Evolutionary conservation across 768 basidiomycete species (phyloP).

Genomic region (Auricularia heimuer): DNA sequence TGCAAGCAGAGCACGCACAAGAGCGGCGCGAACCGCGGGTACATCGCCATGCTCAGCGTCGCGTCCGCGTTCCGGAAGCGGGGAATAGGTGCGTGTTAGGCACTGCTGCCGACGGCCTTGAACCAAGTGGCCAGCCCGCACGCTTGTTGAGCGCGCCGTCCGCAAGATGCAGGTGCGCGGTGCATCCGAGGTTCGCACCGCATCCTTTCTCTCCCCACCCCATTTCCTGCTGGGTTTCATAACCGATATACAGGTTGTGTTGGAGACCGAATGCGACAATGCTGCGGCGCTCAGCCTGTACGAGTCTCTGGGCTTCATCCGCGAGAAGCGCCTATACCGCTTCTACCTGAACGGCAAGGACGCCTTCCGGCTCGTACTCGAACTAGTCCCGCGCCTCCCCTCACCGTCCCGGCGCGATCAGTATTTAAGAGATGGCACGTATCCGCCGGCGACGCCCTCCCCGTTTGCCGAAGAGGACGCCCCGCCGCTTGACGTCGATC

Average conservation of each 20-base stretch:
- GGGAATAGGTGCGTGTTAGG: slow-evolving; percentile 68
- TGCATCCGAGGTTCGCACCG: slow-evolving; percentile 65
- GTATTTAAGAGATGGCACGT: neutral
- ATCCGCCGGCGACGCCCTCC: neutral
- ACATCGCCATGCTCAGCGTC: slow-evolving; percentile 97
- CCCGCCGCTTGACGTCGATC: neutral
- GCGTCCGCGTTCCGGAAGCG: slow-evolving; percentile 74
- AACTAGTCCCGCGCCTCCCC: slow-evolving; percentile 30
- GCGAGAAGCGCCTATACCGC: slow-evolving; percentile 86
- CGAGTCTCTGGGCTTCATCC: slow-evolving; percentile 86
- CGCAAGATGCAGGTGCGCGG: slow-evolving; percentile 73
- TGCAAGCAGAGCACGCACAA: slow-evolving; percentile 93
- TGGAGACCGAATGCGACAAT: slow-evolving; percentile 97
- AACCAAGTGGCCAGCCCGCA: slow-evolving; percentile 48
- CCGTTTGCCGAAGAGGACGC: neutral
- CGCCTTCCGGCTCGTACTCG: slow-evolving; percentile 74
- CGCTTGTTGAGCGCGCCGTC: slow-evolving; percentile 75
- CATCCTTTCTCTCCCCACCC: neutral
- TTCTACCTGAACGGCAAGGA: slow-evolving; percentile 98
- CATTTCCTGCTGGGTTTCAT: slow-evolving; percentile 4
- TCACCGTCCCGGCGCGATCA: neutral
- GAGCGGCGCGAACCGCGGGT: slow-evolving; percentile 71
- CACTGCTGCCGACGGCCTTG: slow-evolving; percentile 10
- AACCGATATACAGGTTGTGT: slow-evolving; percentile 53
- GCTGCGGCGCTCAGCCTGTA: slow-evolving; percentile 79